Conservation (phyloP, 192 early-diverging fungal genomes). For the Oehlia diaphana region DNA sequence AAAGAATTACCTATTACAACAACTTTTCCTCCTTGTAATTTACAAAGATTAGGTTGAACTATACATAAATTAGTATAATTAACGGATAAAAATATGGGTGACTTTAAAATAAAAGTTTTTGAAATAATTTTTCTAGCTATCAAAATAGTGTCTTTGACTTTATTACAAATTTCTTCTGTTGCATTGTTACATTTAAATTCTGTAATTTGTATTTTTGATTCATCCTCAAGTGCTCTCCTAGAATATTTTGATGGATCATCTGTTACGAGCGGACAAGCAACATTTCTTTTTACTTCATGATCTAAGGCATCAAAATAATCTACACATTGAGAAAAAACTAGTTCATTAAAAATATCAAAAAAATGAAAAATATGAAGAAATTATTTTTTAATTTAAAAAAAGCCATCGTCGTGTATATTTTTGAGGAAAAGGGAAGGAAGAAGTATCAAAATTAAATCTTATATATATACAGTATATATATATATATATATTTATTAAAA, state of each 20-base stretch:
- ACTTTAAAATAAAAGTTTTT: constrained; percentile 26
- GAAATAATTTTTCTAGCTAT: constrained; percentile 35
- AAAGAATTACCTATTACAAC: neutral
- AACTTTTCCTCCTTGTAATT: neutral
- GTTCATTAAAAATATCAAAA: neutral
- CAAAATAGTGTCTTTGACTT: constrained; percentile 30
- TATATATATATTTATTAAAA: too few relatives aligned
- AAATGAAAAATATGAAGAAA: neutral
- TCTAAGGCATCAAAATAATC: neutral
- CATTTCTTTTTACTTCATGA: neutral
- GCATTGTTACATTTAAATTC: neutral
- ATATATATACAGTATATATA: too few relatives aligned
- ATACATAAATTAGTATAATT: constrained; percentile 37
- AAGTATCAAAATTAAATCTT: too few relatives aligned
- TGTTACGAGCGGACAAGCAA: neutral
- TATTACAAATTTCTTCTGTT: constrained; percentile 24
- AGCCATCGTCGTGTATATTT: neutral
- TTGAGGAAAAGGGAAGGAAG: neutral
- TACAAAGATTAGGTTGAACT: neutral
- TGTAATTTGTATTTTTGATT: neutral
- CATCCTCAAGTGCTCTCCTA: neutral
- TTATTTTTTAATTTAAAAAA: neutral
- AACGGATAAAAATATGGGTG: constrained; percentile 35
- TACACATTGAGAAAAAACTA: neutral
- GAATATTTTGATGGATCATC: neutral